These are phyloP conservation scores for Podospora appendiculata DNA, from an alignment of 495 filamentous ascomycete genomes.

Conservation along the genomic window DNA sequence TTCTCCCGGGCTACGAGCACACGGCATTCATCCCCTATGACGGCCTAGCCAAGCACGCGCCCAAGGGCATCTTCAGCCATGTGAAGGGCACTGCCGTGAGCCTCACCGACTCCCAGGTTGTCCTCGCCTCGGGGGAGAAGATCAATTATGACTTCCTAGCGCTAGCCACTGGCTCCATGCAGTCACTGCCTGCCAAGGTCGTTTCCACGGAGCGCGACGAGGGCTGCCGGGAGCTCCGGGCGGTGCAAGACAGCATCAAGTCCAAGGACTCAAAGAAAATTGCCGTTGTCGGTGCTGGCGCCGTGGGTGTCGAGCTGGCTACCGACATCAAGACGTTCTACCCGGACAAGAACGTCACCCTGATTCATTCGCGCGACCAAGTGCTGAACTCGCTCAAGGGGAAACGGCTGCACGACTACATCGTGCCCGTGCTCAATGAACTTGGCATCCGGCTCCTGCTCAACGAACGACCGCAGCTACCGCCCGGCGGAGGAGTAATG, in stretches of 20 bases:
- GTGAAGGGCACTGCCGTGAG: constrained; percentile 16
- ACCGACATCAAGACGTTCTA: constrained; percentile 52
- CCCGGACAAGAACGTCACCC: constrained; percentile 47
- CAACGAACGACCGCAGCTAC: constrained; percentile 18
- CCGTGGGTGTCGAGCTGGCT: constrained; percentile 54
- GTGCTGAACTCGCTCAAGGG: constrained; percentile 47
- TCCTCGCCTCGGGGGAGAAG: constrained; percentile 5
- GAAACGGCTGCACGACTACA: constrained; percentile 36
- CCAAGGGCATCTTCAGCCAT: constrained; percentile 13
- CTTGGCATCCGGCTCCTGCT: constrained; percentile 36
- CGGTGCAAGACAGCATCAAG: constrained; percentile 16
- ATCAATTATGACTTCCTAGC: constrained; percentile 48
- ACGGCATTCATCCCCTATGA: constrained; percentile 28
- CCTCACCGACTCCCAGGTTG: constrained; percentile 10
- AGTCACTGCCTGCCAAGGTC: constrained; percentile 42
- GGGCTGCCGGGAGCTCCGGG: constrained; percentile 3
- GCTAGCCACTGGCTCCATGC: constrained; percentile 42
- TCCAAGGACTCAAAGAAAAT: constrained; percentile 30
- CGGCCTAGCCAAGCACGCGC: constrained; percentile 8
- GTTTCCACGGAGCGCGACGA: constrained; percentile 29
- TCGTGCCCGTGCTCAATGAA: constrained; percentile 26
- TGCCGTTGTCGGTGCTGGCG: constrained; percentile 52
- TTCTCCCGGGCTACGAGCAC: constrained; percentile 14
- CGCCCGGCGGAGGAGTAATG: constrained; percentile 4
- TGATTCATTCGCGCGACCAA: constrained; percentile 48